A percentile compares a stretch with the other conserved stretches of the same genome.
phyloP scores from a whole-genome alignment of 2,329 filamentous ascomycete genomes.

The Drechslerella dactyloides region DNA sequence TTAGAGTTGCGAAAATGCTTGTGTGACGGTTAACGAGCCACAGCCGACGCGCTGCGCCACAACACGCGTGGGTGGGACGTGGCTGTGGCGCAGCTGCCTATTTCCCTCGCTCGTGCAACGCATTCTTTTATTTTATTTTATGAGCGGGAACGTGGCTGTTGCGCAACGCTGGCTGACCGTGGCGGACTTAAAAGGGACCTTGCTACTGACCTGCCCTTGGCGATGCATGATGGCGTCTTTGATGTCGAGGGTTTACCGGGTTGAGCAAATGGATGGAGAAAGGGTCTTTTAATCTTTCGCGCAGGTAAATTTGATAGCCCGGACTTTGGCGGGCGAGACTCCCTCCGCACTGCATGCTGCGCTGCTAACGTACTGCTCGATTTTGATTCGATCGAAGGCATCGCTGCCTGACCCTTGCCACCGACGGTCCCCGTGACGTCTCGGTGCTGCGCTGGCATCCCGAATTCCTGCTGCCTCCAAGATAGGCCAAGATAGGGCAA shows the following conservation, averaged over 20 bases:
- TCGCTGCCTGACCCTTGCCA: no score
- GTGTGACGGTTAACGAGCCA: slow-evolving; percentile 34
- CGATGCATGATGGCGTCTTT: slow-evolving; percentile 36
- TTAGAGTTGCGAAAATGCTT: slow-evolving; percentile 22
- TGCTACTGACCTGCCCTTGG: neutral
- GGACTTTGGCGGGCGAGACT: neutral
- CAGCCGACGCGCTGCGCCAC: slow-evolving; percentile 27
- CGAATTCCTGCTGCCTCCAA: no score
- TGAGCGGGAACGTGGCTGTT: slow-evolving; percentile 29
- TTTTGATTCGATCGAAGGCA: no score
- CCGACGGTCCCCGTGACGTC: neutral
- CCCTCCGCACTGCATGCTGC: no score
- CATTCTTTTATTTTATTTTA: slow-evolving; percentile 15
- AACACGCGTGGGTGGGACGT: slow-evolving; percentile 9
- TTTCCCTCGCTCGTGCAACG: no score
- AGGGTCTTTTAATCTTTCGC: slow-evolving; percentile 6
- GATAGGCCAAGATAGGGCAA: neutral
- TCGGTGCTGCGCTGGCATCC: neutral
- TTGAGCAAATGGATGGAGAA: slow-evolving; percentile 17
- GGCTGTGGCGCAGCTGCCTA: slow-evolving; percentile 33
- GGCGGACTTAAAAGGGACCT: neutral
- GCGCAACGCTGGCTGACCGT: slow-evolving; percentile 29
- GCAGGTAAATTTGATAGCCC: neutral
- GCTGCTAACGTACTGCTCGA: no score
- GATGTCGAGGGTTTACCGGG: slow-evolving; percentile 13